Base-by-base conservation (phyloP, 805 yeast species). In the Sugiyamaella marilandica region DNA sequence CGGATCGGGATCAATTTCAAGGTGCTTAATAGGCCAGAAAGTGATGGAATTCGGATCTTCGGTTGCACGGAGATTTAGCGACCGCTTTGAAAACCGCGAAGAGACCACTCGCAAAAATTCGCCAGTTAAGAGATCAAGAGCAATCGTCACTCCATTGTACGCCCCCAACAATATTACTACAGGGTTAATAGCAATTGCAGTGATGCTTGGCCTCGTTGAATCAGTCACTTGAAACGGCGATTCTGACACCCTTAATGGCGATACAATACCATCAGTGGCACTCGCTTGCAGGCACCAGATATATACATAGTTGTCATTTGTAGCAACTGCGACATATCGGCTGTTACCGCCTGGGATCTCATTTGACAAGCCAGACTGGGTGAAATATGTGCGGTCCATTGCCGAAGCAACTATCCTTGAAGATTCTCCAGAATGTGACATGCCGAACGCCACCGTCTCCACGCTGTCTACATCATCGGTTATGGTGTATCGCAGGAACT, bases 1-100 rank as follows among this genome's bases (percentile, higher is more conserved):
- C 2, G 69, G 66, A 48, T 66, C 57, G 1, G 65, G 57, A 51
- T 66, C 69, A 7, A 65, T 49, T 19, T 58, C 60, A 5, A 65
- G 49, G n/a, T 63, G 61, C 24, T 63, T 57, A 19, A 61, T 59
- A 3, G 68, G 66, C 34, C 62, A 52, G 29, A 56, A 48, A 13
- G 50, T 49, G 5, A 41, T 16, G 13, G 45, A 21, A 13, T 59
- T 53, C n/a, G 60, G 57, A 34, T 45, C 45, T 7, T 36, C 41
- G 34, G 51, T 24, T 5, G 51, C 49, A 31, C 56, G 49, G 45
- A 61, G 45, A 48, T 64, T 63, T 10, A 64, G 54, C 10, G 63
- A 61, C 14, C 59, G 55, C 21, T 57, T 55, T 1, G 68, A 57
- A 32, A 65, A 57, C 21, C 66, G 55, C n/a, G 67, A 55, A 35